Conservation (phyloP, 192 early-diverging fungal genomes). For the Coemansia sp. region DNA sequence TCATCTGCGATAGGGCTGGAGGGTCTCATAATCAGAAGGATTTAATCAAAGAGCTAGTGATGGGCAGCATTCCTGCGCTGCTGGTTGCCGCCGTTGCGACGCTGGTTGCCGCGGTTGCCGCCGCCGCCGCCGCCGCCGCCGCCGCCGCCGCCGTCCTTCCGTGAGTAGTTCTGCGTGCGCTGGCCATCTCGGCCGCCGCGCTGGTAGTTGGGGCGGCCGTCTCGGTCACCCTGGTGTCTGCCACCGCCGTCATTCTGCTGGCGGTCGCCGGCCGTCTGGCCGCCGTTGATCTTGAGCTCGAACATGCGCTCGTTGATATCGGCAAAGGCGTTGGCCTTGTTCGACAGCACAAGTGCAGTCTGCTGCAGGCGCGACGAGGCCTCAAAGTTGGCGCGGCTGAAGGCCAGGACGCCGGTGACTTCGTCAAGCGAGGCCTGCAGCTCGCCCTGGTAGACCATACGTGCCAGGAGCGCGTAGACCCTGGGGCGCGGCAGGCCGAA, state of each 20-base stretch:
- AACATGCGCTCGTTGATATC: constrained; percentile 89
- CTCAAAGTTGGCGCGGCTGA: constrained; percentile 70
- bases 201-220: constrained; percentile 34
- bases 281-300: constrained; percentile 61
- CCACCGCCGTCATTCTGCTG: constrained; percentile 32
- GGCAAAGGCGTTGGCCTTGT: constrained; percentile 79
- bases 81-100: constrained; percentile 11
- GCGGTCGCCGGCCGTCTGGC: constrained; percentile 34
- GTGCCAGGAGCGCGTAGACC: constrained; percentile 74
- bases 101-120: constrained; percentile 14
- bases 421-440: constrained; percentile 84
- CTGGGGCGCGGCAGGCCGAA: constrained; percentile 66
- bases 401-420: constrained; percentile 68
- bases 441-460: constrained; percentile 95
- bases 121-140: constrained; percentile 12
- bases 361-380: constrained; percentile 71
- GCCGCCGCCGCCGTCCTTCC: constrained; percentile 11
- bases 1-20: not conserved
- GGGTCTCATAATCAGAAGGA: not conserved
- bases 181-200: constrained; percentile 29
- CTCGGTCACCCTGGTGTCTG: constrained; percentile 30
- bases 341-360: constrained; percentile 77
- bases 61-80: not conserved
- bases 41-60: not conserved
- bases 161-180: constrained; percentile 13